Evolutionary conservation across 140 eudicot species (phyloP).

Genomic region (Erigeron philadelphicus): DNA sequence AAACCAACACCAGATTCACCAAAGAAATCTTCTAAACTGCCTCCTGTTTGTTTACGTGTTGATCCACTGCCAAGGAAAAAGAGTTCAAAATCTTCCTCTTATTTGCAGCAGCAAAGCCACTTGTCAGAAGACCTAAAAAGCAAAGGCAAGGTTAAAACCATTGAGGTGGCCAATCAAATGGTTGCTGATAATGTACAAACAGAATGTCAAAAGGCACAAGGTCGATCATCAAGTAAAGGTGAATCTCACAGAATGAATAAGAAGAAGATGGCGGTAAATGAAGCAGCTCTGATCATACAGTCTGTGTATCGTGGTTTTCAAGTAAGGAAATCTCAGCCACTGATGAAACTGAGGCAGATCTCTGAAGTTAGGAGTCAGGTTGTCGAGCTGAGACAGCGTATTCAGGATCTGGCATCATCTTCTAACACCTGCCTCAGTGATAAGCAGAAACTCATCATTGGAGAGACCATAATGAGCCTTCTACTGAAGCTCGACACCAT

Average conservation of each 20-base stretch:
- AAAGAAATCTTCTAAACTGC: conserved; percentile 57
- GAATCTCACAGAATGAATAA: neutral
- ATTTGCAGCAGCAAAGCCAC: conserved; percentile 23
- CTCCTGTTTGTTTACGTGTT: conserved; percentile 78
- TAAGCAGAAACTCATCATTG: conserved; percentile 38
- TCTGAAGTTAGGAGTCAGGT: conserved; percentile 33
- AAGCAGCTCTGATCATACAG: conserved; percentile 69
- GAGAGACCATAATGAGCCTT: conserved; percentile 67
- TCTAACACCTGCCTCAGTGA: conserved; percentile 12
- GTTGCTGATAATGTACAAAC: neutral
- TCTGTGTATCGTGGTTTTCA: conserved; percentile 67
- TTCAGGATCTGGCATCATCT: conserved; percentile 39
- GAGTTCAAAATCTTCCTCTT: conserved; percentile 48
- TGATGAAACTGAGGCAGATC: conserved; percentile 52
- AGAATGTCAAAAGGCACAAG: conserved; percentile 10
- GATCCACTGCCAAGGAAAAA: conserved; percentile 65
- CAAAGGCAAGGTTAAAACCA: conserved; percentile 21
- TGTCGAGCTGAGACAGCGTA: conserved; percentile 24
- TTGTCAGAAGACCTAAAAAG: conserved; percentile 1
- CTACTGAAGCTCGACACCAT: conserved; percentile 64
- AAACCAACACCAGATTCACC: conserved; percentile 26
- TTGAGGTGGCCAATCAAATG: conserved; percentile 21
- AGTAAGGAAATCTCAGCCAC: conserved; percentile 57
- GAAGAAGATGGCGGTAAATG: conserved; percentile 39
- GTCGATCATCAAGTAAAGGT: neutral